These are phyloP conservation scores for Helianthus annuus DNA, from an alignment of 129 eudicot genomes.

Conservation along the genomic window DNA sequence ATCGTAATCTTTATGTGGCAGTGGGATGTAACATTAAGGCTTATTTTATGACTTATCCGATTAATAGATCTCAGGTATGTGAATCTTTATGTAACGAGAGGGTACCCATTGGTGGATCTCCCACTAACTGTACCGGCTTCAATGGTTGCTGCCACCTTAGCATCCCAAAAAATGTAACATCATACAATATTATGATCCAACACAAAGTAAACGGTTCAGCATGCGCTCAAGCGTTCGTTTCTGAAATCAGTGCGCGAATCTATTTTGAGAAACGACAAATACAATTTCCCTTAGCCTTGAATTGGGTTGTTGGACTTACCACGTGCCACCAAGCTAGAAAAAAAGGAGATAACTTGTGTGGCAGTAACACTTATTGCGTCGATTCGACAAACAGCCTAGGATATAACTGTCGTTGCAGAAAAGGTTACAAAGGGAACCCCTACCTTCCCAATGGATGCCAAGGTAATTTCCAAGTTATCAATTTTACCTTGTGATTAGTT, in stretches of 20 bases:
- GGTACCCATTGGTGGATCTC: no score
- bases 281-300: conserved; percentile 24
- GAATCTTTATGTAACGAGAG: background rate
- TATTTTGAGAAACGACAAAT: no score
- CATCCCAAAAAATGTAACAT: conserved; percentile 6
- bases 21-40: conserved; percentile 21
- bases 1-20: conserved; percentile 16
- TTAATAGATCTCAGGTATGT: background rate
- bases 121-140: conserved; percentile 12
- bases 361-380: conserved; percentile 24
- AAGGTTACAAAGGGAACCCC: conserved; percentile 37
- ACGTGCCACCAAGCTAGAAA: conserved; percentile 20
- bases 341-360: conserved; percentile 22
- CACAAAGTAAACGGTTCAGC: background rate
- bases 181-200: background rate
- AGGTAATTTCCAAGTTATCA: conserved; percentile 20
- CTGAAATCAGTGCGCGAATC: background rate
- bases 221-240: conserved; percentile 10
- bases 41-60: background rate
- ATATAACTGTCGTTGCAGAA: conserved; percentile 30
- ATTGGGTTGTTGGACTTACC: conserved; percentile 26
- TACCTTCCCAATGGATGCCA: conserved; percentile 36
- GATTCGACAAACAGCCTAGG: conserved; percentile 26
- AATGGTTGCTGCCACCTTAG: conserved; percentile 29
- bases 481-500: background rate